Evolutionary conservation across 2,329 filamentous ascomycete genomes (phyloP).

Genomic region (Aureobasidium musti): DNA sequence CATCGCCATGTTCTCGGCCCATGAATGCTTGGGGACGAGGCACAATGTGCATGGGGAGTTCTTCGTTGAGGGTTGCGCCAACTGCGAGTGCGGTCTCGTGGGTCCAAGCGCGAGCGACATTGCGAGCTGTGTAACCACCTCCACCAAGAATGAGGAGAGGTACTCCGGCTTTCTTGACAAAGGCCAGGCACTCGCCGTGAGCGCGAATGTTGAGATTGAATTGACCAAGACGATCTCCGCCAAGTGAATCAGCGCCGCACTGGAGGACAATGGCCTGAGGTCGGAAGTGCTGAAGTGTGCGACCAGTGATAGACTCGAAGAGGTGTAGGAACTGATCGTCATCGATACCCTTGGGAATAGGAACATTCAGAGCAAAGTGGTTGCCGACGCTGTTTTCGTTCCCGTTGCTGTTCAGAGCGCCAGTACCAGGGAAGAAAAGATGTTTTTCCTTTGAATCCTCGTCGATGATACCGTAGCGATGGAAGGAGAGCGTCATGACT

Average conservation of each 20-base stretch:
- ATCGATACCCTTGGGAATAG: slow-evolving; percentile 67
- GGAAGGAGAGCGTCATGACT: slow-evolving; percentile 91
- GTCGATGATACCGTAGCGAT: slow-evolving; percentile 73
- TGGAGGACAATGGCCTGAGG: slow-evolving; percentile 91
- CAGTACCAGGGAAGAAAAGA: slow-evolving; percentile 67
- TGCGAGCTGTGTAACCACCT: slow-evolving; percentile 93
- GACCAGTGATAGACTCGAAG: slow-evolving; percentile 77
- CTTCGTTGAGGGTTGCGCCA: slow-evolving; percentile 68
- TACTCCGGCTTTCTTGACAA: slow-evolving; percentile 76
- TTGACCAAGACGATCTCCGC: slow-evolving; percentile 86
- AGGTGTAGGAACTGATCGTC: slow-evolving; percentile 78
- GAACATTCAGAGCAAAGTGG: slow-evolving; percentile 69
- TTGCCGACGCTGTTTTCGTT: slow-evolving; percentile 75
- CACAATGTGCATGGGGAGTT: slow-evolving; percentile 71
- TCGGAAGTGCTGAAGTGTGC: slow-evolving; percentile 78
- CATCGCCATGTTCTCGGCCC: slow-evolving; percentile 69
- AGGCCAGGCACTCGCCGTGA: slow-evolving; percentile 87
- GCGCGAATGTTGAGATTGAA: slow-evolving; percentile 97
- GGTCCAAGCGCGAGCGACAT: slow-evolving; percentile 94
- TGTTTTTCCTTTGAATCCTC: slow-evolving; percentile 59
- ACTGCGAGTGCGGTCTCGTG: slow-evolving; percentile 94
- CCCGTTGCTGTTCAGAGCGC: slow-evolving; percentile 66
- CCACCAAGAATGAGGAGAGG: slow-evolving; percentile 91
- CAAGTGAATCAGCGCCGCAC: slow-evolving; percentile 92
- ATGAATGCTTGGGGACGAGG: slow-evolving; percentile 84